These are phyloP conservation scores for Claviceps pazoutovae DNA, from an alignment of 2,329 filamentous ascomycete species.

Conservation along the genomic window DNA sequence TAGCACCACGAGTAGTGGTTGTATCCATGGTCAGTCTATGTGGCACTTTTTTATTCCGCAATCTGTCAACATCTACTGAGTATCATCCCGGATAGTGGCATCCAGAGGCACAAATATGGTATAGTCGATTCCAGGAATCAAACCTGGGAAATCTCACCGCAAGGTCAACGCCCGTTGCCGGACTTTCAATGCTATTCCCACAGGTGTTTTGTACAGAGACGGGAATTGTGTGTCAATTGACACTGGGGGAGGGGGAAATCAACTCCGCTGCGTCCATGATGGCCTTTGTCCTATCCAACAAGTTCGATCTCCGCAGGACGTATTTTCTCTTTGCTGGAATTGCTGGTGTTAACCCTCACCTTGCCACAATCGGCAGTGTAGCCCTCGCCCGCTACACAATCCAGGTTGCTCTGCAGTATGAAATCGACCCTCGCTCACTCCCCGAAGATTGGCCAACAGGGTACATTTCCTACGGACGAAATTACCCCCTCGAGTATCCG, in stretches of 20 bases:
- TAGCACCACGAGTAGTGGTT: conserved; percentile 20
- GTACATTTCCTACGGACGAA: conserved; percentile 51
- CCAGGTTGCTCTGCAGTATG: conserved; percentile 63
- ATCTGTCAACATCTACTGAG: background rate
- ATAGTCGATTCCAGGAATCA: conserved; percentile 31
- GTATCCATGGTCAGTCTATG: conserved; percentile 41
- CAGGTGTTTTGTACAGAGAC: conserved; percentile 48
- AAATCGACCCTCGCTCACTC: conserved; percentile 57
- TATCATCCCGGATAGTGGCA: conserved; percentile 33
- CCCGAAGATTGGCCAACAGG: conserved; percentile 51
- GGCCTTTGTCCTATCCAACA: conserved; percentile 44
- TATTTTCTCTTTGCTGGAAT: conserved; percentile 65
- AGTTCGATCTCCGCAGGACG: conserved; percentile 50
- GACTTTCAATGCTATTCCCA: conserved; percentile 52
- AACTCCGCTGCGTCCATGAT: conserved; percentile 56
- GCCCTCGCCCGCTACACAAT: conserved; percentile 56
- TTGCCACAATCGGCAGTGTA: conserved; percentile 50
- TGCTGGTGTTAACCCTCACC: conserved; percentile 57
- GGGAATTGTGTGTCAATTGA: conserved; percentile 52
- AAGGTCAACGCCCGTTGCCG: conserved; percentile 43
- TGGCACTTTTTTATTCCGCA: conserved; percentile 4
- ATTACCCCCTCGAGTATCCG: conserved; percentile 42
- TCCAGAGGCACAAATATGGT: conserved; percentile 49
- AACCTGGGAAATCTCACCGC: conserved; percentile 41
- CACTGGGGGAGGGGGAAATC: conserved; percentile 57